phyloP scores from a whole-genome alignment of 2,329 filamentous ascomycete genomes.

The Diaporthe sp. region DNA sequence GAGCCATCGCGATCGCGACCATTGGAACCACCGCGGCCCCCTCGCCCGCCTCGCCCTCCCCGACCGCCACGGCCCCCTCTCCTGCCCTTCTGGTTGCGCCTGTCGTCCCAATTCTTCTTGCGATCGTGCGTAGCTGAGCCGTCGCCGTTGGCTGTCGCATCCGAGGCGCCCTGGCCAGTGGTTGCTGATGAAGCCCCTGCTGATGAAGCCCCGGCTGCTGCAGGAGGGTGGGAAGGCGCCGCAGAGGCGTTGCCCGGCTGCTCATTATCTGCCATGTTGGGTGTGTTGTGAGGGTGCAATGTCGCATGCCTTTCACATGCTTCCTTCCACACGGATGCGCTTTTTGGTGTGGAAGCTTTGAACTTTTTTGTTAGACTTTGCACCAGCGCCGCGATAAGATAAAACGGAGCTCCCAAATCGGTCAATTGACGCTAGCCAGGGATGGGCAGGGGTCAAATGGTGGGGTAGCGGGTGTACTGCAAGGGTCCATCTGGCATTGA shows the following conservation, averaged over 20 bases:
- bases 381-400: neutral
- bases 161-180: neutral
- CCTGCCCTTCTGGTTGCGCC: constrained; percentile 20
- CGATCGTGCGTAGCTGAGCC: neutral
- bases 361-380: constrained; percentile 8
- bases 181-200: neutral
- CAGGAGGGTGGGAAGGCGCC: neutral
- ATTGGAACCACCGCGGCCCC: constrained; percentile 15
- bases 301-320: constrained; percentile 32
- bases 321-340: neutral
- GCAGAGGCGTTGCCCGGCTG: constrained; percentile 6
- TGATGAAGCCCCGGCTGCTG: too few relatives aligned
- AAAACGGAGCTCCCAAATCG: neutral
- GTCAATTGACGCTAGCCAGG: constrained; percentile 2
- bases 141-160: constrained; percentile 17
- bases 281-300: neutral
- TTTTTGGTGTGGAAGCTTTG: neutral
- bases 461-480: neutral
- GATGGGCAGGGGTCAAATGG: neutral
- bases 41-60: constrained; percentile 18
- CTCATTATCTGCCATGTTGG: constrained; percentile 32
- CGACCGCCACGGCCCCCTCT: constrained; percentile 7
- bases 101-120: constrained; percentile 27
- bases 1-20: constrained; percentile 25
- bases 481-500: neutral